These are phyloP conservation scores for Carpinus fangiana DNA, from an alignment of 306 rosid genomes.

Conservation along the genomic window DNA sequence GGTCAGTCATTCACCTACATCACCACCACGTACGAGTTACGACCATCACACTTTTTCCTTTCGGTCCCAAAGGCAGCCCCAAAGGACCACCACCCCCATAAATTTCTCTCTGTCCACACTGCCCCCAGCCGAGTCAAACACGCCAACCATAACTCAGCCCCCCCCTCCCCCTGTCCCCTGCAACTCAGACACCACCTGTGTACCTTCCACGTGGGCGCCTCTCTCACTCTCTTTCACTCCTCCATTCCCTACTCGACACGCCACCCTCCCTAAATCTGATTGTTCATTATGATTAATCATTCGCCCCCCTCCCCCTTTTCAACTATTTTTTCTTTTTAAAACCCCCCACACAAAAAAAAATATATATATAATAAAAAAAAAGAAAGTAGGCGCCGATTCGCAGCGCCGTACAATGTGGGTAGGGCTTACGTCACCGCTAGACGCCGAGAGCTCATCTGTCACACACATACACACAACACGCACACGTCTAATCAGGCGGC, in stretches of 20 bases:
- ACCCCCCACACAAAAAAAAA: constrained; percentile 15
- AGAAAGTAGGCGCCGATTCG: constrained; percentile 7
- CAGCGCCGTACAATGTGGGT: constrained; percentile 40
- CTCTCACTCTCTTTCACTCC: constrained; percentile 14
- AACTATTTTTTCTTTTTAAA: constrained; percentile 11
- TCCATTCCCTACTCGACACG: constrained; percentile 21
- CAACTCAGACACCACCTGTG: constrained; percentile 56
- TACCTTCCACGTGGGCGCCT: constrained; percentile 61
- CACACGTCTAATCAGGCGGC: constrained; percentile 84
- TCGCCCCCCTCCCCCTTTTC: not conserved
- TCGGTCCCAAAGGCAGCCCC: not conserved
- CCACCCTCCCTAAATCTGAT: constrained; percentile 2
- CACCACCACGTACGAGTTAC: not conserved
- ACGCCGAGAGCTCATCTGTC: constrained; percentile 14
- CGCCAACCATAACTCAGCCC: constrained; percentile 37
- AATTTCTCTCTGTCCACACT: not conserved
- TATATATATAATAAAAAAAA: not conserved
- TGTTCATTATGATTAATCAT: not conserved
- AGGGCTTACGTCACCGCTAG: constrained; percentile 65
- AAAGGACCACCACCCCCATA: constrained; percentile 25
- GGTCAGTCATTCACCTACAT: constrained; percentile 9
- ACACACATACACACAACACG: not conserved
- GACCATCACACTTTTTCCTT: not conserved
- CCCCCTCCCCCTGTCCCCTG: constrained; percentile 66
- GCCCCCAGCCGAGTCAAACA: constrained; percentile 51